These are phyloP conservation scores for Phytophthora megakarya DNA, from an alignment of 352 stramenopile genomes.

Conservation along the genomic window DNA sequence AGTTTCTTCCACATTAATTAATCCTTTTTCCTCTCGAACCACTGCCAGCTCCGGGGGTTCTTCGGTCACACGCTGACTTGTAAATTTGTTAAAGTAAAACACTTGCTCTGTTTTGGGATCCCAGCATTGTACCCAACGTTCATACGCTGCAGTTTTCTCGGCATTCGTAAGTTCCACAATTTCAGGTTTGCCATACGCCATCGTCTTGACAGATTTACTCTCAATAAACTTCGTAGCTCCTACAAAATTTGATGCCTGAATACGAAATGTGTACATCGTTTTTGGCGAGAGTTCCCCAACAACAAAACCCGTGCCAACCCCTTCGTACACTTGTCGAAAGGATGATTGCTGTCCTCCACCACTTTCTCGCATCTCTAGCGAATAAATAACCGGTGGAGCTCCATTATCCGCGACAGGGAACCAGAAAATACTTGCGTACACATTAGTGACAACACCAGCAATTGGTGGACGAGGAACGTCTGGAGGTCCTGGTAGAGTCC, in stretches of 20 bases:
- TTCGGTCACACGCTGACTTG: slow-evolving; percentile 65
- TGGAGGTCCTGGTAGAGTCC: slow-evolving; percentile 62
- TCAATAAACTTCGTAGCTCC: slow-evolving; percentile 68
- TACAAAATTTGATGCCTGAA: slow-evolving; percentile 73
- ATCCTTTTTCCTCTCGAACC: slow-evolving; percentile 45
- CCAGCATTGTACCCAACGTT: slow-evolving; percentile 89
- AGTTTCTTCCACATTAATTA: slow-evolving; percentile 59
- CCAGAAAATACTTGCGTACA: slow-evolving; percentile 80
- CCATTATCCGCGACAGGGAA: slow-evolving; percentile 60
- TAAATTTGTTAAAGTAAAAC: slow-evolving; percentile 91
- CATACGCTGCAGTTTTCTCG: slow-evolving; percentile 45
- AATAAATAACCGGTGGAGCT: slow-evolving; percentile 63
- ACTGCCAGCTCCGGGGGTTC: slow-evolving; percentile 57
- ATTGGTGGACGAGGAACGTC: slow-evolving; percentile 51
- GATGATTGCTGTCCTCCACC: slow-evolving; percentile 26
- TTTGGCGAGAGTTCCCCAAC: slow-evolving; percentile 49
- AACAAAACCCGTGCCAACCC: slow-evolving; percentile 67
- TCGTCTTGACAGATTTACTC: slow-evolving; percentile 60
- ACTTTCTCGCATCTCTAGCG: slow-evolving; percentile 58
- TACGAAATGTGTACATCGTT: slow-evolving; percentile 64
- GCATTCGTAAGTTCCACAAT: slow-evolving; percentile 64
- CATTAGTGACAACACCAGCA: slow-evolving; percentile 60
- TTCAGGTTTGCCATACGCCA: slow-evolving; percentile 60
- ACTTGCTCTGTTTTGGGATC: slow-evolving; percentile 83
- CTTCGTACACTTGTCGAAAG: slow-evolving; percentile 65